Evolutionary conservation across 2,329 filamentous ascomycete genomes (phyloP), one percentile per base, ranked within the genome.

Genomic region (Exophiala oligosperma): DNA sequence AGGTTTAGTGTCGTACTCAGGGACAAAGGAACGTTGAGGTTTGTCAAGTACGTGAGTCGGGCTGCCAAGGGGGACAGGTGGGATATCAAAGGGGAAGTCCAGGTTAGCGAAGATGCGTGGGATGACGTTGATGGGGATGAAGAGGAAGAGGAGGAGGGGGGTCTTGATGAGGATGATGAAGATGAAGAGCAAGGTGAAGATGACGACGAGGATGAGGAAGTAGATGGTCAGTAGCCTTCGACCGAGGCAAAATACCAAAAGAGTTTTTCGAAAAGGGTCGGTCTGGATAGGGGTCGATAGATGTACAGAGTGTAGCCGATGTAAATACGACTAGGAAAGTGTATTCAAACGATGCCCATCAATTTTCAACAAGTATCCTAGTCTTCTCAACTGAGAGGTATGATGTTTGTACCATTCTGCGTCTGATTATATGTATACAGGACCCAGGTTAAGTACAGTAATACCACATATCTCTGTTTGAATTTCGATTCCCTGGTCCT

Each of bases 21-120:
- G 57, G 94, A 99, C 71, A 86, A 84, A 65, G 92, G 91, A 12
- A 88, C 89, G 12, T 79, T 99, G 70, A 88, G 91, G 72, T 99
- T 99, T 71, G 92, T 97, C 69, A 99, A 97, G 79, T 99, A 97
- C 73, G 89, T 99, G 23, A 95, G 89, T 74, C 81, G 81, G 59
- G 84, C 82, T 51, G 94, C 94, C 6, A 84, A 84, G 69, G 94
- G 94, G 0, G 94, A 97, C 75, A 82, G 94, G 44, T 97, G 92
- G 91, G 94, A 99, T 76, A 81, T 97, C 50, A 88, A 85, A 48
- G 94, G 86, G 0, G 85, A 86, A 35, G 91, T 90, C 72, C 90
- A 66, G 54, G 46, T 66, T 17, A 56, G 48, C 7, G 56, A 60
- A 21, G 64, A 60, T 49, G 64, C 60, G 44, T 67, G 63, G 55